Conservation (phyloP, 768 basidiomycete species). For the Naematelia aurantialba region DNA sequence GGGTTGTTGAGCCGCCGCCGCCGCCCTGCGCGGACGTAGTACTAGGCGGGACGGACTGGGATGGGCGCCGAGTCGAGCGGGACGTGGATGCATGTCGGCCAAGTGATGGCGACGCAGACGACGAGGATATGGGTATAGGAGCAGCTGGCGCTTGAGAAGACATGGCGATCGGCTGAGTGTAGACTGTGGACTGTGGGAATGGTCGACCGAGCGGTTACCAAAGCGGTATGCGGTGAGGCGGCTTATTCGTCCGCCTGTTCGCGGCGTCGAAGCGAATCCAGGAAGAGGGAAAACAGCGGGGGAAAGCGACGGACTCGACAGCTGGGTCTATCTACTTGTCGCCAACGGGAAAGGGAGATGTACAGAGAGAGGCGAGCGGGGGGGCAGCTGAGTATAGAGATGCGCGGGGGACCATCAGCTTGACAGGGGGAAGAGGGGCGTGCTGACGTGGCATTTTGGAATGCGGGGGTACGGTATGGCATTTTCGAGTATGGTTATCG, state of each 20-base stretch:
- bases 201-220: too few species aligned
- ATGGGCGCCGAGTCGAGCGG: neutral
- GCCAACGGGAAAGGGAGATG: too few species aligned
- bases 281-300: too few species aligned
- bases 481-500: too few species aligned
- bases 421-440: neutral
- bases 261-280: too few species aligned
- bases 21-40: neutral
- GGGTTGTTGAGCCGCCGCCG: neutral
- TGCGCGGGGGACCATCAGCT: neutral
- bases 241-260: too few species aligned
- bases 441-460: neutral
- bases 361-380: neutral
- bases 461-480: too few species aligned
- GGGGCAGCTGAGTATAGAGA: neutral
- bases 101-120: neutral
- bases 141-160: constrained; percentile 9
- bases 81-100: neutral
- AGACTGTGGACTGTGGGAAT: too few species aligned
- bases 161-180: constrained; percentile 6
- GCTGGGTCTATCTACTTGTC: too few species aligned
- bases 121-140: constrained; percentile 16
- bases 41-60: neutral
- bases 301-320: too few species aligned
- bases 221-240: too few species aligned